These are phyloP conservation scores for Rhodotorula babjevae DNA, from an alignment of 768 basidiomycete genomes.

Conservation along the genomic window DNA sequence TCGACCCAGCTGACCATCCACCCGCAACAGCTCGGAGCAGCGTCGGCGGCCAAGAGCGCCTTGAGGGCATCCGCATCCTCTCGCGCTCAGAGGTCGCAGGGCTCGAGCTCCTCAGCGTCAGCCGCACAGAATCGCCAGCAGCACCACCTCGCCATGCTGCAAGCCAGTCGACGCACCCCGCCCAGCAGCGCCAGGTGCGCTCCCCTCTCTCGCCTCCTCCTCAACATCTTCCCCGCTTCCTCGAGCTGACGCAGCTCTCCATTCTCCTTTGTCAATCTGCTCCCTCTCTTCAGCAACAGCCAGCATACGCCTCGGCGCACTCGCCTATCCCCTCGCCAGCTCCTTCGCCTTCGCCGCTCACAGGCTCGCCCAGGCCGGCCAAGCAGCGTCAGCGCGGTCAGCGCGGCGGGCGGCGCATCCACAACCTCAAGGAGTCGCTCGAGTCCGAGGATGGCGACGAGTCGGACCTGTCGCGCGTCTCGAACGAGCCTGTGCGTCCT, in stretches of 20 bases:
- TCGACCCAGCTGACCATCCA: neutral
- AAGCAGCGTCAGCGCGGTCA: neutral
- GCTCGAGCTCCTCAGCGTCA: conserved; percentile 20
- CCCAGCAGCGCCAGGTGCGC: neutral
- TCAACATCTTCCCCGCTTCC: too few species aligned
- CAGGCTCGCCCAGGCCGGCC: conserved; percentile 7
- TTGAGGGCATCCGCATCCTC: neutral
- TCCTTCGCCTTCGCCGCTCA: conserved; percentile 12
- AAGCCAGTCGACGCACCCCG: neutral
- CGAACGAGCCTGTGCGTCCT: neutral
- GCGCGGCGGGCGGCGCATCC: neutral
- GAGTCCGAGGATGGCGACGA: conserved; percentile 16
- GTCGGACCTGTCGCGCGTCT: neutral
- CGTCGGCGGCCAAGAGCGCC: neutral
- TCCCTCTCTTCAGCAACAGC: neutral
- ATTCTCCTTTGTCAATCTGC: neutral
- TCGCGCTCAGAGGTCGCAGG: conserved; percentile 18
- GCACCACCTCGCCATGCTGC: too few species aligned
- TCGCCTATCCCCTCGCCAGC: neutral
- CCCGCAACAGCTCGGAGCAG: neutral
- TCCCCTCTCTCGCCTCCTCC: too few species aligned
- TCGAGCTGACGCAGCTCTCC: neutral
- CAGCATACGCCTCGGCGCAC: neutral
- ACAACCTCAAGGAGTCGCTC: neutral
- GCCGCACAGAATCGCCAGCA: neutral